Conservation (phyloP, 2,329 filamentous ascomycete genomes). For the Drechslerella dactyloides region DNA sequence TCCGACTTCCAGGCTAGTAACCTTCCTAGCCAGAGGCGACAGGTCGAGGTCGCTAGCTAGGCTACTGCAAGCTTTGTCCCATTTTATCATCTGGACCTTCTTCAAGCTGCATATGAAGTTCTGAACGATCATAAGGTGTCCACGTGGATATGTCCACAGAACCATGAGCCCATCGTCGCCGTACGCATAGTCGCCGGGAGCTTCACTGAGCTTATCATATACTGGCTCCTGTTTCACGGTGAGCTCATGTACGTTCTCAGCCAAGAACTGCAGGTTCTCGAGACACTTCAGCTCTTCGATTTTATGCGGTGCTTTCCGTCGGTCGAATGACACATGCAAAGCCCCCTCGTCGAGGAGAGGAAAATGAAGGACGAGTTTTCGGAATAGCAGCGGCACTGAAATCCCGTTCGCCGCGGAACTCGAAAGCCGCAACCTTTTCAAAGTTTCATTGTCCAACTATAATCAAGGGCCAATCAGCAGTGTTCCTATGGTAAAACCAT, state of each 20-base stretch:
- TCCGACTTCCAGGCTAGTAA: conserved; percentile 17
- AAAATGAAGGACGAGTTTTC: not conserved
- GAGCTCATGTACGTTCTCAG: conserved; percentile 20
- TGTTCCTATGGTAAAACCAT: too few relatives aligned
- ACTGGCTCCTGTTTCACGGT: conserved; percentile 8
- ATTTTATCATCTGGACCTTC: conserved; percentile 15
- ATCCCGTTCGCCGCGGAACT: not conserved
- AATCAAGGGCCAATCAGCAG: too few relatives aligned
- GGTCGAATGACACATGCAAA: too few relatives aligned
- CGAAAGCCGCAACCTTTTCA: conserved; percentile 21
- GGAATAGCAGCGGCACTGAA: conserved; percentile 15
- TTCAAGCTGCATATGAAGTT: conserved; percentile 33
- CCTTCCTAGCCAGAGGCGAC: conserved; percentile 8
- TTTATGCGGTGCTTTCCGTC: not conserved
- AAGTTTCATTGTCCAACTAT: not conserved
- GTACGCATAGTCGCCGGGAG: conserved; percentile 2
- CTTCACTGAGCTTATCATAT: conserved; percentile 2
- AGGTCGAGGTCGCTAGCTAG: conserved; percentile 11
- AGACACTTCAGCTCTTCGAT: conserved; percentile 8
- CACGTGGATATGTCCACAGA: not conserved
- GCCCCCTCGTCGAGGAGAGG: not conserved
- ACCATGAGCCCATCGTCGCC: not conserved
- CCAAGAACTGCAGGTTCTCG: conserved; percentile 19
- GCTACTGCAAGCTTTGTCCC: conserved; percentile 10
- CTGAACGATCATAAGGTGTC: conserved; percentile 8